Percentiles rank a stretch among this genome's conserved stretches.
These are phyloP conservation scores for Suillus bovinus DNA, from an alignment of 768 basidiomycete genomes.

Conservation along the genomic window DNA sequence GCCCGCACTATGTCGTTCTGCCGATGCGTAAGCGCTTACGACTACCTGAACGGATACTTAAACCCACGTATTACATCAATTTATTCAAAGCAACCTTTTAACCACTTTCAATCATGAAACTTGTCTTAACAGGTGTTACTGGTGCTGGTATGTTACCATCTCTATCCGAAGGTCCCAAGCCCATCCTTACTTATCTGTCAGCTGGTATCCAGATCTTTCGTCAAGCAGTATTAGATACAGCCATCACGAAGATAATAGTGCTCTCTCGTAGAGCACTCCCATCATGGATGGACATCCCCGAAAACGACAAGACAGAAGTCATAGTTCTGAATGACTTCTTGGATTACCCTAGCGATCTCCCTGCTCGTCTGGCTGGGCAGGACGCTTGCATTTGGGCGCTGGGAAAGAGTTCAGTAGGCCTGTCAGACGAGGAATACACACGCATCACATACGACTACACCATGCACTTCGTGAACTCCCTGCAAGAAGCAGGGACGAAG, in stretches of 20 bases:
- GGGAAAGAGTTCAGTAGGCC: constrained; percentile 28
- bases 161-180: neutral
- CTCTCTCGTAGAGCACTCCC: constrained; percentile 36
- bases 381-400: constrained; percentile 41
- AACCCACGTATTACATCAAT: neutral
- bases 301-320: constrained; percentile 28
- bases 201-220: constrained; percentile 38
- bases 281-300: constrained; percentile 31
- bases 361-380: constrained; percentile 30
- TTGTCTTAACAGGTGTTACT: constrained; percentile 36
- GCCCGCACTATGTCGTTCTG: neutral
- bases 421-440: constrained; percentile 34
- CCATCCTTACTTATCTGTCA: constrained; percentile 8
- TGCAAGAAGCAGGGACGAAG: constrained; percentile 25
- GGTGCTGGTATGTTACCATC: constrained; percentile 28
- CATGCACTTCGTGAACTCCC: constrained; percentile 29
- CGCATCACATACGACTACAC: constrained; percentile 38
- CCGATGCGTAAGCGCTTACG: neutral
- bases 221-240: constrained; percentile 30
- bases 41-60: neutral
- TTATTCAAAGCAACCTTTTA: neutral
- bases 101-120: constrained; percentile 20
- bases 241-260: constrained; percentile 32
- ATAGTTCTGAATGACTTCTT: constrained; percentile 37
- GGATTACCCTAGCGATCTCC: constrained; percentile 31